phyloP scores from a whole-genome alignment of 176 grass and related monocot genomes.

The Phoenix dactylifera region DNA sequence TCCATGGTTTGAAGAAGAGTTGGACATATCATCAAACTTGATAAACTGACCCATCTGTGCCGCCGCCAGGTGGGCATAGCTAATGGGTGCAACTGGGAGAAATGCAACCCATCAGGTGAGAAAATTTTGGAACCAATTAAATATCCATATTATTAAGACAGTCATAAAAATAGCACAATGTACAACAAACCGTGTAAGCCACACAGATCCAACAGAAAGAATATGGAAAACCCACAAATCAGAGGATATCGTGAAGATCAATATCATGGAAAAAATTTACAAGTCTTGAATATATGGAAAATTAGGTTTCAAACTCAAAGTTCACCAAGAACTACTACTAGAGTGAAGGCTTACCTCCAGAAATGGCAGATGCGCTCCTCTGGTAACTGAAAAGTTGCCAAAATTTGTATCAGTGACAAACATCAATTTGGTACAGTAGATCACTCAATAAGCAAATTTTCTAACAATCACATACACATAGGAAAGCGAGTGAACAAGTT shows the following conservation, averaged over 20 bases:
- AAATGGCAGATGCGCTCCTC: conserved; percentile 85
- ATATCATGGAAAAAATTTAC: no score
- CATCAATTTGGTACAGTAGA: neutral
- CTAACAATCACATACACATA: conserved; percentile 57
- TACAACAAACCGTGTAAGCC: no score
- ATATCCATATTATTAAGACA: no score
- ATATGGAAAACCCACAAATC: no score
- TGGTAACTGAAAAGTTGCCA: conserved; percentile 52
- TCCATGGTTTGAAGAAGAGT: conserved; percentile 61
- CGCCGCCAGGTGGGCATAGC: conserved; percentile 72
- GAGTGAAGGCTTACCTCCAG: conserved; percentile 45
- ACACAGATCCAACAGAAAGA: no score
- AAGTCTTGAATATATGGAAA: no score
- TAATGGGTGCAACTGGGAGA: conserved; percentile 68
- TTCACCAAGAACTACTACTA: no score
- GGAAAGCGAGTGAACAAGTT: conserved; percentile 69
- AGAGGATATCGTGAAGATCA: no score
- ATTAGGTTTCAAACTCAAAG: no score
- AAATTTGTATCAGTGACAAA: neutral
- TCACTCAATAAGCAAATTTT: no score
- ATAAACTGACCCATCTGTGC: conserved; percentile 68
- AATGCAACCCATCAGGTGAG: neutral
- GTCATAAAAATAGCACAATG: no score
- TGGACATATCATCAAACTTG: conserved; percentile 71
- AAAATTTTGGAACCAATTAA: no score